Percentiles rank a stretch among this genome's conserved stretches.
phyloP scores from a whole-genome alignment of 1,139 yeast species.

The Geotrichum carabidarum region DNA sequence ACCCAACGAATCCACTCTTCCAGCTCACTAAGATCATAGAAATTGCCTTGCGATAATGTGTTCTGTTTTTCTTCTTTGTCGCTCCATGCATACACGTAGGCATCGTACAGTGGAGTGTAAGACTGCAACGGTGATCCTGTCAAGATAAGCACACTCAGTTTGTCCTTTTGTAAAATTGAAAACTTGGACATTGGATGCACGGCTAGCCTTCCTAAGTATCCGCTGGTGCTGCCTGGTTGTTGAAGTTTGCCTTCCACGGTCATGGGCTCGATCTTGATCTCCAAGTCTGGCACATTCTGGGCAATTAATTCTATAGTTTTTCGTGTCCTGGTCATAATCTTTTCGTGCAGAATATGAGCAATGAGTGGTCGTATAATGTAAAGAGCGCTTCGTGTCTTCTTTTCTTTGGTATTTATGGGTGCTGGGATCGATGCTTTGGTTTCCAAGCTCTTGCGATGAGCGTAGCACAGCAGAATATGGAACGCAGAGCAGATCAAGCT shows the following conservation, averaged over 20 bases:
- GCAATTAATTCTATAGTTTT: slow-evolving; percentile 43
- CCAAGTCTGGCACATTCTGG: slow-evolving; percentile 24
- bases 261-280: slow-evolving; percentile 7
- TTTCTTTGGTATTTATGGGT: slow-evolving; percentile 29
- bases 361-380: slow-evolving; percentile 57
- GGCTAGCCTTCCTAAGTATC: slow-evolving; percentile 31
- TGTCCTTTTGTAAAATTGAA: slow-evolving; percentile 17
- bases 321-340: slow-evolving; percentile 44
- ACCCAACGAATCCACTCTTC: slow-evolving; percentile 68
- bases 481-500: slow-evolving; percentile 50
- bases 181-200: slow-evolving; percentile 30
- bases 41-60: slow-evolving; percentile 30
- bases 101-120: slow-evolving; percentile 32
- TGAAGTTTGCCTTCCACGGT: background rate
- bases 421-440: slow-evolving; percentile 38
- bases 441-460: slow-evolving; percentile 50
- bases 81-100: slow-evolving; percentile 35
- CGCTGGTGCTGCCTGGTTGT: slow-evolving; percentile 9
- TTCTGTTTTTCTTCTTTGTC: slow-evolving; percentile 38
- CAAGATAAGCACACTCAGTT: slow-evolving; percentile 25
- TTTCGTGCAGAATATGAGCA: slow-evolving; percentile 63
- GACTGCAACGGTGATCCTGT: slow-evolving; percentile 34
- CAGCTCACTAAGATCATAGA: slow-evolving; percentile 57
- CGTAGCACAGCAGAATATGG: slow-evolving; percentile 57
- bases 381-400: slow-evolving; percentile 44